Conservation (phyloP, 2,329 filamentous ascomycete species). For the Colletotrichum sp. region DNA sequence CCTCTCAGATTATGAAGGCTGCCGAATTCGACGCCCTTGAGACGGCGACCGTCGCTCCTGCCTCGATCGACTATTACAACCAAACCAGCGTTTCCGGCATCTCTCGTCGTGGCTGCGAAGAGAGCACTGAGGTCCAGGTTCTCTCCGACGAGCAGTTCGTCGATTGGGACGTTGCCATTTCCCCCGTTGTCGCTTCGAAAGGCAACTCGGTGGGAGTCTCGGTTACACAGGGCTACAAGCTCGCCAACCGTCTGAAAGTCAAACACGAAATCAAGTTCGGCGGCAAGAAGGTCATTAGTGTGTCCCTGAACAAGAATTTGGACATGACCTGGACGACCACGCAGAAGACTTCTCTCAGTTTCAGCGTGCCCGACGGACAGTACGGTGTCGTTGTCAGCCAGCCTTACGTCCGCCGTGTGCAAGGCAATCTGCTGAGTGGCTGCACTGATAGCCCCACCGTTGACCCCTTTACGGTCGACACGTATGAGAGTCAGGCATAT, state of each 20-base stretch:
- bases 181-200: constrained; percentile 34
- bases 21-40: constrained; percentile 22
- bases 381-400: constrained; percentile 43
- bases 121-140: constrained; percentile 29
- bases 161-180: constrained; percentile 43
- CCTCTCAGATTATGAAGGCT: constrained; percentile 29
- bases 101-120: constrained; percentile 18
- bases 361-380: constrained; percentile 35
- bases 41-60: neutral
- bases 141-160: constrained; percentile 33
- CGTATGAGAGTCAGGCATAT: constrained; percentile 34
- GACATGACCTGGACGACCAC: constrained; percentile 29
- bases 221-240: constrained; percentile 30
- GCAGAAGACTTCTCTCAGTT: constrained; percentile 33
- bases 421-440: constrained; percentile 36
- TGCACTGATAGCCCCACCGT: constrained; percentile 32
- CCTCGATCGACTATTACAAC: neutral
- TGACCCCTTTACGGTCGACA: constrained; percentile 35
- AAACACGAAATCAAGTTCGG: constrained; percentile 26
- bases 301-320: constrained; percentile 27
- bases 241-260: constrained; percentile 34
- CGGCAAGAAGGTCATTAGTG: constrained; percentile 18
- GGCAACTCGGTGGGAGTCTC: constrained; percentile 30
- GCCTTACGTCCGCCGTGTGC: constrained; percentile 34
- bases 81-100: neutral